phyloP scores from a whole-genome alignment of 148 eudicot species.

The Vaccinium vitisidaea region DNA sequence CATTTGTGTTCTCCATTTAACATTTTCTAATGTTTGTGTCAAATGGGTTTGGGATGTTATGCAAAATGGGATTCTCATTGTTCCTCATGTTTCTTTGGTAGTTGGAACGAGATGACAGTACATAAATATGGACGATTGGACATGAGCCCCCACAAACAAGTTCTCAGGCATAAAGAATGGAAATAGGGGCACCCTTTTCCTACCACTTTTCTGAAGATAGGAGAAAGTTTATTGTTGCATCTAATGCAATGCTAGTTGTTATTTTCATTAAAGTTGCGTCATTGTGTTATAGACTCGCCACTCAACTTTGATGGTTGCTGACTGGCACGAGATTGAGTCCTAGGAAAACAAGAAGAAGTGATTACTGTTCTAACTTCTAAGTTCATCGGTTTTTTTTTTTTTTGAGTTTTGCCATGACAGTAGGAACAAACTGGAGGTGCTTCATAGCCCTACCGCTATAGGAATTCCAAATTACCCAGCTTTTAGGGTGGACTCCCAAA shows the following conservation, averaged over 20 bases:
- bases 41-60: background rate
- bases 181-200: background rate
- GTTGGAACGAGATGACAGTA: background rate
- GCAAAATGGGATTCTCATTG: background rate
- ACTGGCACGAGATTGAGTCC: background rate
- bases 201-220: background rate
- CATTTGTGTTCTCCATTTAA: background rate
- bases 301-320: background rate
- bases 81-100: background rate
- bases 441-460: background rate
- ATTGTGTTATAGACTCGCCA: background rate
- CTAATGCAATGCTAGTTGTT: background rate
- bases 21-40: slow-evolving; percentile 9
- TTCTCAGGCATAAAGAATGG: background rate
- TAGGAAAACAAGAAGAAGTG: background rate
- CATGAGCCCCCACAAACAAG: background rate
- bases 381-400: background rate
- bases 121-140: background rate
- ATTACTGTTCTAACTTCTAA: background rate
- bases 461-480: background rate
- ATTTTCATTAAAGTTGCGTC: background rate
- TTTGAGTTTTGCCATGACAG: background rate
- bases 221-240: background rate
- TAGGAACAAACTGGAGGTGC: background rate
- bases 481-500: background rate